Percentiles rank a stretch among this genome's conserved stretches.
Conservation (phyloP, 164 flowering plant genomes). For the Brasenia schreberi region DNA sequence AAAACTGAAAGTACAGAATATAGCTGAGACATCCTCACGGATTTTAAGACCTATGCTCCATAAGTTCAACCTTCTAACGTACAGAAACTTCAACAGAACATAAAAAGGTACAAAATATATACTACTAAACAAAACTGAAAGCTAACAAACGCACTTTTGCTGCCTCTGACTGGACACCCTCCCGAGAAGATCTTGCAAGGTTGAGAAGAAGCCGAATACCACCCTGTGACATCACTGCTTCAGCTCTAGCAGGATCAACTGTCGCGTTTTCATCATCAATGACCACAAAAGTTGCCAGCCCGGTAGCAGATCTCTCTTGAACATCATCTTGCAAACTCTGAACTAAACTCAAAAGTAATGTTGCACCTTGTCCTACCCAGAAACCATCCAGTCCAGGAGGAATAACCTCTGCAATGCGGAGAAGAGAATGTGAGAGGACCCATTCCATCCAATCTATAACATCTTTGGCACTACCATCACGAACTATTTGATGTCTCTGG, state of each 20-base stretch:
- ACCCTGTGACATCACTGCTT: conserved; percentile 83
- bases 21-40: too few species aligned
- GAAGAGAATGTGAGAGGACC: conserved; percentile 67
- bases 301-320: conserved; percentile 97
- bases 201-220: conserved; percentile 73
- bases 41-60: too few species aligned
- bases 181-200: conserved; percentile 80
- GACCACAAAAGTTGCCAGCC: conserved; percentile 94
- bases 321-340: conserved; percentile 91
- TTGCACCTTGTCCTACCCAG: conserved; percentile 87
- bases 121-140: too few species aligned
- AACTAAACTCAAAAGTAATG: conserved; percentile 62
- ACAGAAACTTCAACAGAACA: too few species aligned
- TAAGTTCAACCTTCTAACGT: too few species aligned
- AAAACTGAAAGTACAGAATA: too few species aligned
- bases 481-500: conserved; percentile 44
- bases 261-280: conserved; percentile 92
- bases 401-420: conserved; percentile 75
- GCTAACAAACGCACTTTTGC: conserved; percentile 46
- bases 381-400: conserved; percentile 61
- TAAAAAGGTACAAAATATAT: too few species aligned
- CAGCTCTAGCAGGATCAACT: conserved; percentile 74
- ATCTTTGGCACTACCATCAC: conserved; percentile 38
- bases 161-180: conserved; percentile 95
- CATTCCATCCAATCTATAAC: conserved; percentile 88